A percentile compares a stretch with the other conserved stretches of the same genome.
These are phyloP conservation scores for Digitaria exilis DNA, from an alignment of 202 grass and related monocot genomes.

Conservation along the genomic window DNA sequence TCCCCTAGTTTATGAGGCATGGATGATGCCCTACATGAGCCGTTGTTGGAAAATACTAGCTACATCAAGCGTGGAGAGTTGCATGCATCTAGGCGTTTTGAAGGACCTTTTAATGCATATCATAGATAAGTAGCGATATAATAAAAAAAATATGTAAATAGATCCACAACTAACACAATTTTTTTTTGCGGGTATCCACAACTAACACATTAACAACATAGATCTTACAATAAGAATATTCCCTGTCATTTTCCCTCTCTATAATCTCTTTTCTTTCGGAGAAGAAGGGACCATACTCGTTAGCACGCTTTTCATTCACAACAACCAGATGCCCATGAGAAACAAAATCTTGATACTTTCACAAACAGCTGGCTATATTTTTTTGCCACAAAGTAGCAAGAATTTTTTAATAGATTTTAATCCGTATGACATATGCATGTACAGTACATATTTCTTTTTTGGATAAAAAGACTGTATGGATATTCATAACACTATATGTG, in stretches of 20 bases:
- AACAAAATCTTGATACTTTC: not conserved
- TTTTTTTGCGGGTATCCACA: no score
- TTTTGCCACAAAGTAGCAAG: no score
- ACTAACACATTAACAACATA: not conserved
- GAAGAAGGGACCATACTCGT: not conserved
- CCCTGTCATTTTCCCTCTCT: not conserved
- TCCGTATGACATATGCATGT: not conserved
- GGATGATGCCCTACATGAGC: no score
- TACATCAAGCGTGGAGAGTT: no score
- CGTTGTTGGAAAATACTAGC: no score
- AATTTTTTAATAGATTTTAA: not conserved
- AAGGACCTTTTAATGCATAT: no score
- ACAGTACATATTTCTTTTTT: not conserved
- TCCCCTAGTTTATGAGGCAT: no score
- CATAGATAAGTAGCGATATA: not conserved
- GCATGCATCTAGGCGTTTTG: no score
- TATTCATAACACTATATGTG: not conserved
- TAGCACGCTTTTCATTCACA: not conserved
- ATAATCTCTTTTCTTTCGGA: not conserved
- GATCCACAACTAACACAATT: no score
- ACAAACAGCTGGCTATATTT: not conserved
- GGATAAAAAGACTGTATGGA: not conserved
- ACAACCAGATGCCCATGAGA: not conserved
- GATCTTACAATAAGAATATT: constrained; percentile 13
- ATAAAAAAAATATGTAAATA: not conserved